phyloP scores from a whole-genome alignment of 2,329 filamentous ascomycete genomes.

The Akanthomyces lecanii region DNA sequence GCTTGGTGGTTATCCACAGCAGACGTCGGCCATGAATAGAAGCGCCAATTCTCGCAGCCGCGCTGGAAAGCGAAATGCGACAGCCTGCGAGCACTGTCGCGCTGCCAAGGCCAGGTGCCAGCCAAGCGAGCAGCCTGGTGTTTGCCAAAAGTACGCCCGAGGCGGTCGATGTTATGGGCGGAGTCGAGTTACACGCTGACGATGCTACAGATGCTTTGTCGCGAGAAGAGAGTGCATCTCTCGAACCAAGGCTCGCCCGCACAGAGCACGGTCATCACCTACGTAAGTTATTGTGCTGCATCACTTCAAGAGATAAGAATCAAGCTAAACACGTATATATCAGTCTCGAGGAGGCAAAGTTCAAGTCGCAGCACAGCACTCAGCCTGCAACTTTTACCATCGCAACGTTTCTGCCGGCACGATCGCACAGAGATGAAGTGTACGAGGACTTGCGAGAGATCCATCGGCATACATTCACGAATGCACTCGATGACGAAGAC shows the following conservation, averaged over 20 bases:
- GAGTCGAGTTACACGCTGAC: not conserved
- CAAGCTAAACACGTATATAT: not conserved
- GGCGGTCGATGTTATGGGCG: not conserved
- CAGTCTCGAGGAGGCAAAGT: not conserved
- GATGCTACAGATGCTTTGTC: slow-evolving; percentile 12
- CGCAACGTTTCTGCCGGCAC: slow-evolving; percentile 3
- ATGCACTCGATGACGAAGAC: not conserved
- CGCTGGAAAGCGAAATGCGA: slow-evolving; percentile 7
- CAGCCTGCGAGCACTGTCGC: slow-evolving; percentile 17
- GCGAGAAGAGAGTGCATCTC: slow-evolving; percentile 18
- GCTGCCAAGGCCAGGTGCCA: slow-evolving; percentile 17
- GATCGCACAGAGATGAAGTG: not conserved
- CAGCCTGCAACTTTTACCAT: slow-evolving; percentile 12
- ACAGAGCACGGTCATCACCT: slow-evolving; percentile 1
- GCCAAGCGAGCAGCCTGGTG: slow-evolving; percentile 17
- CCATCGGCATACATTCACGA: not conserved
- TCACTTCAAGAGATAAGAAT: not conserved
- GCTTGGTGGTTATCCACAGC: not conserved
- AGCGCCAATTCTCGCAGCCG: not conserved
- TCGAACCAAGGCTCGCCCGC: slow-evolving; percentile 16
- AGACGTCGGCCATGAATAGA: not conserved
- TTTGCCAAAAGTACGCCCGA: slow-evolving; percentile 15
- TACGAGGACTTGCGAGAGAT: slow-evolving; percentile 9
- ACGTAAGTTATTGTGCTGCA: not conserved
- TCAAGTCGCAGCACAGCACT: not conserved